Percentiles rank a stretch among this genome's conserved stretches.
These are phyloP conservation scores for Wickerhamomyces silvicola DNA, from an alignment of 805 yeast species.

Conservation along the genomic window DNA sequence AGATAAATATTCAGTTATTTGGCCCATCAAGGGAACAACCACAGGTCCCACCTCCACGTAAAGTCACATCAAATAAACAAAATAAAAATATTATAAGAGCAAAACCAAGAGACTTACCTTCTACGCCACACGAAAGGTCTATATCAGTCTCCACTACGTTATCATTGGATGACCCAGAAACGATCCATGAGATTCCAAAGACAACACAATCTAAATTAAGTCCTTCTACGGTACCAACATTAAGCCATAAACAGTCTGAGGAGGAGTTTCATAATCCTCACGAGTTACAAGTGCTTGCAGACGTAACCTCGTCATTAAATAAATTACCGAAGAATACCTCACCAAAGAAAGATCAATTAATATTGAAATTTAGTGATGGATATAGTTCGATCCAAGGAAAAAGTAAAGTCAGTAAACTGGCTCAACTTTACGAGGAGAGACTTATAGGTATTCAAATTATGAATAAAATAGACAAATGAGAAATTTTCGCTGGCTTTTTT, in stretches of 20 bases:
- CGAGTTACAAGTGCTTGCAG: constrained; percentile 13
- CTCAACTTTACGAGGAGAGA: constrained; percentile 59
- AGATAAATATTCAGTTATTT: constrained; percentile 18
- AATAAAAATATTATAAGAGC: constrained; percentile 8
- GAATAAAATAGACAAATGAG: constrained; percentile 24
- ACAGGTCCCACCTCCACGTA: constrained; percentile 14
- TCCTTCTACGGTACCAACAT: no score
- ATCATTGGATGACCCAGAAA: constrained; percentile 9
- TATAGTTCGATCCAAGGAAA: constrained; percentile 30
- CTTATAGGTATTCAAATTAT: constrained; percentile 31
- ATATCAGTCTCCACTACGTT: constrained; percentile 12
- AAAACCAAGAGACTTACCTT: constrained; percentile 12
- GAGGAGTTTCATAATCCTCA: constrained; percentile 1
- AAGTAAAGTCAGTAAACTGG: constrained; percentile 55
- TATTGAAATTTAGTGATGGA: constrained; percentile 21
- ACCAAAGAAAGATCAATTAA: constrained; percentile 4
- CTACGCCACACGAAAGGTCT: constrained; percentile 7
- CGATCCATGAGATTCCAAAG: no score
- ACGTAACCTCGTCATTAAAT: constrained; percentile 19
- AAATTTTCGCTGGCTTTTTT: no score
- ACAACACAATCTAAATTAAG: no score
- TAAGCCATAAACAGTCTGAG: no score
- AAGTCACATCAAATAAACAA: constrained; percentile 7
- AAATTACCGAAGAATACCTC: constrained; percentile 8
- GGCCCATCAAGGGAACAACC: constrained; percentile 5